Evolutionary conservation across 441 rosid genomes (phyloP).

Genomic region (Mallotus repandus): DNA sequence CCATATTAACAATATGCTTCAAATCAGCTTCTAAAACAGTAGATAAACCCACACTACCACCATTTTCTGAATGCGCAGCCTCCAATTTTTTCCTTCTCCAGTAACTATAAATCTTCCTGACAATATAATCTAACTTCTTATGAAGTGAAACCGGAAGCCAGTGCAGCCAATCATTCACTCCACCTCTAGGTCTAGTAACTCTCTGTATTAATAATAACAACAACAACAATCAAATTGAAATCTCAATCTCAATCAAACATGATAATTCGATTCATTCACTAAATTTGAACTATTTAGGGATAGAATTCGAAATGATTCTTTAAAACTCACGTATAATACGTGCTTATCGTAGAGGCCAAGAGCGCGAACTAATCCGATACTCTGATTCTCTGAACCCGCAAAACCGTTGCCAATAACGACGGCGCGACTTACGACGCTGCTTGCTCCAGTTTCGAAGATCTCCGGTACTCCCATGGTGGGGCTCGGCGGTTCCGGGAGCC

Average conservation of each 20-base stretch:
- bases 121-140: constrained; percentile 55
- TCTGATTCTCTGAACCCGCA: constrained; percentile 78
- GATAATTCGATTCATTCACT: background rate
- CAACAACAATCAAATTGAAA: background rate
- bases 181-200: constrained; percentile 92
- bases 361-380: constrained; percentile 80
- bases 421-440: constrained; percentile 74
- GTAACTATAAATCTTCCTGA: constrained; percentile 51
- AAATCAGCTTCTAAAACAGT: constrained; percentile 76
- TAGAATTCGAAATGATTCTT: background rate
- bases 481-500: constrained; percentile 81
- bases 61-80: constrained; percentile 44
- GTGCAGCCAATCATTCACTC: constrained; percentile 82
- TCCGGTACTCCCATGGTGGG: constrained; percentile 71
- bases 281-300: background rate
- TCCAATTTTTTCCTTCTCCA: constrained; percentile 38
- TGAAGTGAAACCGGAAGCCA: constrained; percentile 90
- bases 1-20: constrained; percentile 71
- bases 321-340: constrained; percentile 63
- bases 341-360: constrained; percentile 71
- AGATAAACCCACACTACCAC: constrained; percentile 55
- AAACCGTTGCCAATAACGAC: constrained; percentile 85
- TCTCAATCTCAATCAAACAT: no score
- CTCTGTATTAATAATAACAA: constrained; percentile 43
- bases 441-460: constrained; percentile 75